Evolutionary conservation across 805 yeast genomes (phyloP).

Genomic region (Cyberlindnera mrakii): DNA sequence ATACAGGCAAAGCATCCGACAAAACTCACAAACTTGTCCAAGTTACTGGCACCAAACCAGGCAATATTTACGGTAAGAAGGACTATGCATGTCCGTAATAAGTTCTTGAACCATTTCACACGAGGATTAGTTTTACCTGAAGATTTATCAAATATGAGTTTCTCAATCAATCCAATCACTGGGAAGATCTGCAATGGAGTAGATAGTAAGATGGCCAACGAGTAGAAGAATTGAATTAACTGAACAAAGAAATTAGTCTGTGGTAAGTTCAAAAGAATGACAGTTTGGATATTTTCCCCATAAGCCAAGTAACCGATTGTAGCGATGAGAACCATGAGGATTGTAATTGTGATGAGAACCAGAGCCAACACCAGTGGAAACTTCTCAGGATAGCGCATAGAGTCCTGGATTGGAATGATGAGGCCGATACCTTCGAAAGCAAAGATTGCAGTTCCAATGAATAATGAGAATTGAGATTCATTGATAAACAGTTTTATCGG

Average conservation of each 20-base stretch:
- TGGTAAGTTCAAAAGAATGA: slow-evolving; percentile 66
- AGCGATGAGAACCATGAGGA: slow-evolving; percentile 58
- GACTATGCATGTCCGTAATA: slow-evolving; percentile 50
- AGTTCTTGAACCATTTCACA: slow-evolving; percentile 64
- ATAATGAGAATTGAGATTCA: slow-evolving; percentile 54
- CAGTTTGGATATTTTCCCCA: slow-evolving; percentile 60
- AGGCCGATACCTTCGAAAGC: slow-evolving; percentile 87
- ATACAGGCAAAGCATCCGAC: slow-evolving; percentile 84
- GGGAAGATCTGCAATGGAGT: slow-evolving; percentile 82
- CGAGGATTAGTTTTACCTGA: slow-evolving; percentile 51
- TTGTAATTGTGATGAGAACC: slow-evolving; percentile 58
- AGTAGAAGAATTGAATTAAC: slow-evolving; percentile 63
- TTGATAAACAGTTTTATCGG: slow-evolving; percentile 49
- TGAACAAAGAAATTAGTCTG: slow-evolving; percentile 57
- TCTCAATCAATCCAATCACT: slow-evolving; percentile 68
- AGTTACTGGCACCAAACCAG: slow-evolving; percentile 57
- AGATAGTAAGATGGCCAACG: slow-evolving; percentile 67
- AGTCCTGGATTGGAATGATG: slow-evolving; percentile 75
- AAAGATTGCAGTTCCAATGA: slow-evolving; percentile 79
- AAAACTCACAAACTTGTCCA: slow-evolving; percentile 71
- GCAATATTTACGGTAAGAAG: slow-evolving; percentile 51
- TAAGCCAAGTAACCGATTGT: slow-evolving; percentile 64
- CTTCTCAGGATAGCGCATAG: slow-evolving; percentile 70
- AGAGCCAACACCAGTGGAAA: slow-evolving; percentile 59
- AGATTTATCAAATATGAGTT: slow-evolving; percentile 43